phyloP scores from a whole-genome alignment of 2,329 filamentous ascomycete species.

The Colletotrichum spaethianum region DNA sequence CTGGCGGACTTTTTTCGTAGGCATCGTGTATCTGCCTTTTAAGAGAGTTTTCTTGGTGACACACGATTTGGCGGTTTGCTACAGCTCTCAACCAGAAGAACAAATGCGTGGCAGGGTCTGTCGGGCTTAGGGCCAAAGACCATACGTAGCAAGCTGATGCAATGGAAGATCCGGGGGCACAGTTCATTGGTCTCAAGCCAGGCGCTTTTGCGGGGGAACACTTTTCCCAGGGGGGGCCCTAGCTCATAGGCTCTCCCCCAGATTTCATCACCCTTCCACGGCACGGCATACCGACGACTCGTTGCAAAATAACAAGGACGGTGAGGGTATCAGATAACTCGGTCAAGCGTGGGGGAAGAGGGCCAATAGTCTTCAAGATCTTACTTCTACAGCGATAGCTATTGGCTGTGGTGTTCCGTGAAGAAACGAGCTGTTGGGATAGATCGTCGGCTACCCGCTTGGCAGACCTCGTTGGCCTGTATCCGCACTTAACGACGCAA shows the following conservation, averaged over 20 bases:
- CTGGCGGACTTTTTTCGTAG: constrained; percentile 42
- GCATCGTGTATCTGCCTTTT: constrained; percentile 37
- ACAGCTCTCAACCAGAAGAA: not conserved
- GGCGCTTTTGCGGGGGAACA: constrained; percentile 23
- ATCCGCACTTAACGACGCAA: not conserved
- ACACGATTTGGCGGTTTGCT: not conserved
- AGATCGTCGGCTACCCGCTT: constrained; percentile 2
- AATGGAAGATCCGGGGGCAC: constrained; percentile 1
- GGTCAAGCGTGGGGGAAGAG: not conserved
- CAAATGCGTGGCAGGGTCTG: not conserved
- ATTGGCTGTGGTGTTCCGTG: constrained; percentile 18
- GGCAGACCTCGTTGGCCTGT: not conserved
- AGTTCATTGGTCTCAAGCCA: not conserved
- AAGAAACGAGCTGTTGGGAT: constrained; percentile 10
- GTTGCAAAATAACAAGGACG: not conserved
- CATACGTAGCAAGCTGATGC: not conserved
- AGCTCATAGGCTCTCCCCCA: constrained; percentile 25
- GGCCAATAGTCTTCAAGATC: not conserved
- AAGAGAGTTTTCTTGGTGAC: not conserved
- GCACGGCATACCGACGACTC: not conserved
- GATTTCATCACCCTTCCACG: constrained; percentile 5
- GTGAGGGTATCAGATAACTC: not conserved
- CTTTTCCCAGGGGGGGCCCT: constrained; percentile 12
- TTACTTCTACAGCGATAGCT: constrained; percentile 1
- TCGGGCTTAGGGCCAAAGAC: not conserved